Conservation (phyloP, 2,329 filamentous ascomycete genomes). For the Didymella glomerata region DNA sequence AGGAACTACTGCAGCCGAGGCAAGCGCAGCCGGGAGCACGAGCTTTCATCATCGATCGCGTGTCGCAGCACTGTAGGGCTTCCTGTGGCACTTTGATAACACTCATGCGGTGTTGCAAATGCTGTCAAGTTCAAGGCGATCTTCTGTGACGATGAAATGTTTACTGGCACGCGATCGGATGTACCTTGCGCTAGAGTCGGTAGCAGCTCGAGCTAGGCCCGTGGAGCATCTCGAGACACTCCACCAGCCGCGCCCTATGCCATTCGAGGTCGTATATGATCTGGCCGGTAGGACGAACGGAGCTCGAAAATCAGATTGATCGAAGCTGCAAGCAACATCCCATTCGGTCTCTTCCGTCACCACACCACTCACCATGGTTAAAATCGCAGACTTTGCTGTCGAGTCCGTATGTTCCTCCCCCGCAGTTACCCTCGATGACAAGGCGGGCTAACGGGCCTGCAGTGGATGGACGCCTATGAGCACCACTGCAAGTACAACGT, state of each 20-base stretch:
- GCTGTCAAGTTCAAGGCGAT: not conserved
- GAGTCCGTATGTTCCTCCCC: constrained; percentile 65
- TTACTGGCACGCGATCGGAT: constrained; percentile 6
- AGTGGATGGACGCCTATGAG: constrained; percentile 68
- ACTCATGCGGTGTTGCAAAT: not conserved
- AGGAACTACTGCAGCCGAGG: constrained; percentile 17
- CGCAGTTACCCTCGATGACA: constrained; percentile 25
- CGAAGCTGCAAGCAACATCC: not conserved
- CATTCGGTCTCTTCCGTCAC: not conserved
- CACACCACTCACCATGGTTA: constrained; percentile 58
- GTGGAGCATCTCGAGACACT: constrained; percentile 2
- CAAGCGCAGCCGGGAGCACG: constrained; percentile 18
- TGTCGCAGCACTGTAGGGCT: not conserved
- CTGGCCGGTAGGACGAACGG: constrained; percentile 12
- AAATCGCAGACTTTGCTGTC: constrained; percentile 71
- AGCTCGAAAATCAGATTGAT: not conserved
- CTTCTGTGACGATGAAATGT: not conserved
- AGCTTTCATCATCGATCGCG: constrained; percentile 11
- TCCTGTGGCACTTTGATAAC: not conserved
- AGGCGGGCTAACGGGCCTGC: constrained; percentile 25
- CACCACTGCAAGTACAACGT: constrained; percentile 69
- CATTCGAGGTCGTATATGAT: constrained; percentile 13
- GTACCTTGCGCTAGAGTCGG: constrained; percentile 9
- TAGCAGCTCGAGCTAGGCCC: constrained; percentile 6
- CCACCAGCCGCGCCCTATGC: constrained; percentile 30